Evolutionary conservation across 495 filamentous ascomycete species (phyloP).

Genomic region (Penicillium paxilli): DNA sequence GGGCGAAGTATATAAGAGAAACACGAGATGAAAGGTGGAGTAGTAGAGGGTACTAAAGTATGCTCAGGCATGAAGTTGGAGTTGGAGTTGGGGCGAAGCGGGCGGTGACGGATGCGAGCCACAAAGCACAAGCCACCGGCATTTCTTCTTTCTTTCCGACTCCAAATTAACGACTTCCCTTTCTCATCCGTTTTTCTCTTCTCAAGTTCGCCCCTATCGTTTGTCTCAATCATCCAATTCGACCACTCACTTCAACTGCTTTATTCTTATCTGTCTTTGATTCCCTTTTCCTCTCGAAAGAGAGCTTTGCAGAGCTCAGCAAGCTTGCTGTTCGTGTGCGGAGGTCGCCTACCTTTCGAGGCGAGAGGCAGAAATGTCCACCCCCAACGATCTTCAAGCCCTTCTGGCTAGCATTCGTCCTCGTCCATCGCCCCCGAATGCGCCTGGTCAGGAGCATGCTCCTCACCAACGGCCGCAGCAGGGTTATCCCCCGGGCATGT

Average conservation of each 20-base stretch:
- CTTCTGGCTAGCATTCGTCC: constrained; percentile 48
- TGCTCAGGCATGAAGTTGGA: too few relatives aligned
- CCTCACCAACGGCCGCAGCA: constrained; percentile 30
- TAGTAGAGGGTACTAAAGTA: too few relatives aligned
- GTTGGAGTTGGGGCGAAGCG: too few relatives aligned
- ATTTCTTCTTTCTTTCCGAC: not conserved
- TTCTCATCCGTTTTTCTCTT: not conserved
- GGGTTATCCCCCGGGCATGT: constrained; percentile 31
- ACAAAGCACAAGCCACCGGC: not conserved
- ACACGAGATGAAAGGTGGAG: too few relatives aligned
- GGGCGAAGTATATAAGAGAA: not conserved
- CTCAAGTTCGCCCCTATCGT: constrained; percentile 2
- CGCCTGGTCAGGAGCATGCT: constrained; percentile 33
- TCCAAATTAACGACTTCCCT: not conserved
- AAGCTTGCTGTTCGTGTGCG: constrained; percentile 32
- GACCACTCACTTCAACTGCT: not conserved
- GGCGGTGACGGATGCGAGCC: not conserved
- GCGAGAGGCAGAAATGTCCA: constrained; percentile 53
- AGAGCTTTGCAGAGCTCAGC: constrained; percentile 30
- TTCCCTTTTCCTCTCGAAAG: constrained; percentile 36
- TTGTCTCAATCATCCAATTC: constrained; percentile 7
- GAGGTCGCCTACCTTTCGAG: constrained; percentile 31
- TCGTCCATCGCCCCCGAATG: constrained; percentile 39
- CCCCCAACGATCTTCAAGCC: constrained; percentile 50
- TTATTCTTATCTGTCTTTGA: constrained; percentile 11